These are phyloP conservation scores for Debaryomycetaceae sp. DNA, from an alignment of 1,139 yeast species.

Conservation along the genomic window DNA sequence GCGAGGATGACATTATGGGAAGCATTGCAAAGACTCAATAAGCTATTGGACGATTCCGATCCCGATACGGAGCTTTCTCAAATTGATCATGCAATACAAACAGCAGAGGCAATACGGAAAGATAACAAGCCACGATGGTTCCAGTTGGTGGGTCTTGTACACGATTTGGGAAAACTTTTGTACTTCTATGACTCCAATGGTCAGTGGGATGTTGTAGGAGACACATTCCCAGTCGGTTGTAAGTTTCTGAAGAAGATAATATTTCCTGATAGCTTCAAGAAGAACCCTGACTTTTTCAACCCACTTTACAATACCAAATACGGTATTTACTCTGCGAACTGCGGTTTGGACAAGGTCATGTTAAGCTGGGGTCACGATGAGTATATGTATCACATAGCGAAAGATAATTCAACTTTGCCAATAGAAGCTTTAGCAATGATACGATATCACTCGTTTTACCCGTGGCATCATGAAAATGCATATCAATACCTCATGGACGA, in stretches of 20 bases:
- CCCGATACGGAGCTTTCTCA: constrained; percentile 75
- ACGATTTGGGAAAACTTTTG: constrained; percentile 65
- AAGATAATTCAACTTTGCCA: constrained; percentile 59
- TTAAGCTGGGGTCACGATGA: constrained; percentile 80
- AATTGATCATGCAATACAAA: constrained; percentile 72
- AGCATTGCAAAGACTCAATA: constrained; percentile 59
- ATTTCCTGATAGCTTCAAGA: constrained; percentile 55
- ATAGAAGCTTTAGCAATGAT: constrained; percentile 71
- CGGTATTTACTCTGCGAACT: constrained; percentile 62
- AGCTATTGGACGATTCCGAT: constrained; percentile 65
- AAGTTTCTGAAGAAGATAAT: constrained; percentile 58
- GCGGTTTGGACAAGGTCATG: constrained; percentile 71
- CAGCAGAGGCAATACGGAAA: constrained; percentile 69
- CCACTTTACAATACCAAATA: constrained; percentile 65
- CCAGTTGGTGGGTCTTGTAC: constrained; percentile 69
- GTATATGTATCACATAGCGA: constrained; percentile 71
- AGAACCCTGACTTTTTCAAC: constrained; percentile 59
- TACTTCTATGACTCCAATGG: constrained; percentile 71
- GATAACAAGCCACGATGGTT: constrained; percentile 75
- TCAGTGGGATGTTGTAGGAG: constrained; percentile 84
- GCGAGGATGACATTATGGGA: constrained; percentile 74
- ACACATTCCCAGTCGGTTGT: constrained; percentile 75
- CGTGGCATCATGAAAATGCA: constrained; percentile 73
- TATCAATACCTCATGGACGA: constrained; percentile 64
- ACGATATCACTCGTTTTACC: constrained; percentile 71